Conservation (phyloP, 2,329 filamentous ascomycete genomes). For the Calonectria pseudoreteaudii region DNA sequence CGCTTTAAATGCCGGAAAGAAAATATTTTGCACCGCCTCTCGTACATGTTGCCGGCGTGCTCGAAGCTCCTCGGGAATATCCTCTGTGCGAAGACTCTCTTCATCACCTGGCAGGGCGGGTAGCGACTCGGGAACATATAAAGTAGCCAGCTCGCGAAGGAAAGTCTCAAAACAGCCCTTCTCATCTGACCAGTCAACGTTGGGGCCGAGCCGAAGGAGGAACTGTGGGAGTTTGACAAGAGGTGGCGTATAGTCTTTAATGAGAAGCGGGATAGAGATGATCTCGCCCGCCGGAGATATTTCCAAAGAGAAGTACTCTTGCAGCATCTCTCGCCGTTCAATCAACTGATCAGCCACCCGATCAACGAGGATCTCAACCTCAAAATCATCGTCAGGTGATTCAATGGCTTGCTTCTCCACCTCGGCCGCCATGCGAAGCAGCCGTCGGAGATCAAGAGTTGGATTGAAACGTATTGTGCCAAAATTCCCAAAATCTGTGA, state of each 20-base stretch:
- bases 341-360: constrained; percentile 77
- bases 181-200: constrained; percentile 88
- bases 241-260: constrained; percentile 89
- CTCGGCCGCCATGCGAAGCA: constrained; percentile 80
- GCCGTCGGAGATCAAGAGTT: constrained; percentile 75
- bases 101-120: constrained; percentile 61
- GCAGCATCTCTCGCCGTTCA: constrained; percentile 84
- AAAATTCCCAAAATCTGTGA: constrained; percentile 97
- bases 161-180: constrained; percentile 88
- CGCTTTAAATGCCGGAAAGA: constrained; percentile 91
- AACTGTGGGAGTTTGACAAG: constrained; percentile 91
- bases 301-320: constrained; percentile 91
- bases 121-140: constrained; percentile 90
- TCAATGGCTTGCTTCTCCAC: constrained; percentile 67
- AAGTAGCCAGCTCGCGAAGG: constrained; percentile 85
- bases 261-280: constrained; percentile 81
- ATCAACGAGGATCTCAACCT: constrained; percentile 74
- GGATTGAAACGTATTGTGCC: constrained; percentile 85
- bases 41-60: constrained; percentile 76
- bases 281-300: constrained; percentile 84
- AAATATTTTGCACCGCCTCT: constrained; percentile 81
- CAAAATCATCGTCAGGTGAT: constrained; percentile 66
- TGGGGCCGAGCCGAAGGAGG: constrained; percentile 86
- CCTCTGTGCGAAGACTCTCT: constrained; percentile 49
- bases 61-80: constrained; percentile 62